Evolutionary conservation across 176 grass and related monocot genomes (phyloP).

Genomic region (Juncus inflexus): DNA sequence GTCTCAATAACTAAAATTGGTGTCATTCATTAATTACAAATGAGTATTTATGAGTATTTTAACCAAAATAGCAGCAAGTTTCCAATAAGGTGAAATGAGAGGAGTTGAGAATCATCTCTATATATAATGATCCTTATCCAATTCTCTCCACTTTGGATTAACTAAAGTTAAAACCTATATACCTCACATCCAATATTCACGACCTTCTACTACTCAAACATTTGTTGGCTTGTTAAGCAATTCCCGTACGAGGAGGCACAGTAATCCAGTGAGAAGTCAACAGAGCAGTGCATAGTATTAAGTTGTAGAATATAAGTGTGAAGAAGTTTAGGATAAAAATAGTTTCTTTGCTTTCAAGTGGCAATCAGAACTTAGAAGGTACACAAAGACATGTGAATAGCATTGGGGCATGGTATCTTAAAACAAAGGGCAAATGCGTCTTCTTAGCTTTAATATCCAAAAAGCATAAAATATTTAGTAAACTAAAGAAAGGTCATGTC

Average conservation of each 20-base stretch:
- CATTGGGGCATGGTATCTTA: slow-evolving; percentile 10
- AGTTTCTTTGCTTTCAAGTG: slow-evolving; percentile 26
- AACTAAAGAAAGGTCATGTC: slow-evolving; percentile 14
- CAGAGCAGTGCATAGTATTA: background rate
- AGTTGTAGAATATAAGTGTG: background rate
- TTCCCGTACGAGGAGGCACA: background rate
- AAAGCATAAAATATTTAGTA: slow-evolving; percentile 4
- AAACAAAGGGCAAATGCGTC: slow-evolving; percentile 8
- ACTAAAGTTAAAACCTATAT: slow-evolving; percentile 1
- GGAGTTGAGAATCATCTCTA: slow-evolving; percentile 15
- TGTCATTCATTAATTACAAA: no score
- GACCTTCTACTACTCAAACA: background rate
- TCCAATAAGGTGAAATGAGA: slow-evolving; percentile 2
- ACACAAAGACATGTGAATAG: slow-evolving; percentile 19
- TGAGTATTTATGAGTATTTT: no score
- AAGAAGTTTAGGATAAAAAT: background rate
- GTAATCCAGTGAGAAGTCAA: slow-evolving; percentile 5
- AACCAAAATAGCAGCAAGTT: background rate
- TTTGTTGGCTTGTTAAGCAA: background rate
- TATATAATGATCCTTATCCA: slow-evolving; percentile 22
- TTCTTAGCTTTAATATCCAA: background rate
- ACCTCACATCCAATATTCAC: background rate
- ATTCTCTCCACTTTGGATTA: slow-evolving; percentile 5
- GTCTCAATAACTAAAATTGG: no score
- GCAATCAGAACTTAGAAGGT: background rate